phyloP scores from a whole-genome alignment of 176 grass and related monocot species.

The Bothriochloa decipiens region DNA sequence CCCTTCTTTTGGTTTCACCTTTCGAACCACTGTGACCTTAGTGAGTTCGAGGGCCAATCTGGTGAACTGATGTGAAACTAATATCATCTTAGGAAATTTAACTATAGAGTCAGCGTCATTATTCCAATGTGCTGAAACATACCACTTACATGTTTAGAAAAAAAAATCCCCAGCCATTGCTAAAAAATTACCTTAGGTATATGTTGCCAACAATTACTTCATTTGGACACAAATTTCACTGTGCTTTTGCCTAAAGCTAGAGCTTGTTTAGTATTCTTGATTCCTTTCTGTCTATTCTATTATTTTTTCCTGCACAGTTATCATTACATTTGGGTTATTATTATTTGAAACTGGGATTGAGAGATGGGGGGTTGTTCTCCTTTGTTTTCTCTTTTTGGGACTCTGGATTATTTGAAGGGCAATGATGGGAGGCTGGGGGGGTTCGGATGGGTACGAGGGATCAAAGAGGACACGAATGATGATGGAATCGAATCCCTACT shows the following conservation, averaged over 20 bases:
- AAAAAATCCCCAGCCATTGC: not conserved
- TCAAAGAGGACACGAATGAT: conserved; percentile 99
- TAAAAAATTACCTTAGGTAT: not conserved
- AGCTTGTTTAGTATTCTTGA: not conserved
- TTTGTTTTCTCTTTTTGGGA: conserved; percentile 65
- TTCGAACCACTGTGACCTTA: not conserved
- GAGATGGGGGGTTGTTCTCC: conserved; percentile 80
- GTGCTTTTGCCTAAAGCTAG: not conserved
- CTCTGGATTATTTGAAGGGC: conserved; percentile 84
- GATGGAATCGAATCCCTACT: conserved; percentile 99
- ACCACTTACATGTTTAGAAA: not conserved
- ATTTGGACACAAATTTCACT: not conserved
- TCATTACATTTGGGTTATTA: conserved; percentile 64
- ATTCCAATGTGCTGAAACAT: not conserved
- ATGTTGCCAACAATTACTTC: not conserved
- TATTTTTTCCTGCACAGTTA: conserved; percentile 34
- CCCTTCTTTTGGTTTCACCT: conserved; percentile 19
- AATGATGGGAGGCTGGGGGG: conserved; percentile 89
- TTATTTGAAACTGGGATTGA: conserved; percentile 79
- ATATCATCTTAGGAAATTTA: not conserved
- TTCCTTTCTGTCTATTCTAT: not conserved
- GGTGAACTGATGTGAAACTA: not conserved
- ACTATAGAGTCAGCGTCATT: not conserved
- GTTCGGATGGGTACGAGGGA: conserved; percentile 91
- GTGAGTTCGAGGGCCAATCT: not conserved